Evolutionary conservation across 345 rosid genomes (phyloP), one percentile per base, ranked within the genome.

Genomic region (Dimocarpus longan): DNA sequence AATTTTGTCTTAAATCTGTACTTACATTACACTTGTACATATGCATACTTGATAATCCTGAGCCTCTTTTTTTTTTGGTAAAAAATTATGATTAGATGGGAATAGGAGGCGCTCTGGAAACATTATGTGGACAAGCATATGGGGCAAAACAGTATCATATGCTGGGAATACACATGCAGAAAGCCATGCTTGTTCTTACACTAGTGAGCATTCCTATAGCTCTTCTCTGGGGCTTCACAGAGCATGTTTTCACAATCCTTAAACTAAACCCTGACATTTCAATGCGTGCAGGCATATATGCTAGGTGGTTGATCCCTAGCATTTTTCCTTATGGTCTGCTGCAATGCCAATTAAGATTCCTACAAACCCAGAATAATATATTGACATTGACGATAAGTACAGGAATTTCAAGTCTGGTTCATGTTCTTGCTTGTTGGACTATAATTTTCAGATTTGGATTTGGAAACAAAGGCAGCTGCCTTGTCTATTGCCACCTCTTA

Each of bases 51-150:
- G 28, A 26, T 44, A 44, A 44, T 44, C 50, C 50, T 6, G 3
- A 6, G 50, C 11, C 3, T 44, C 3, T 44, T 6, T 10, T 44
- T 6, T 43, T 63, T 48, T 21, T 4, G 0, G 9, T 3, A 11
- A 54, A 5, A 16, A 60, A n/a, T n/a, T 63, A 4, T 74, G 46
- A 57, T 11, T 12, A 85, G 88, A 75, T 82, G 70, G 88, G 88
- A 59, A 80, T 85, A 84, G 85, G 80, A 72, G 24, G 85, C 60
- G 87, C 87, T 60, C 73, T 82, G 44, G 87, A 82, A 68, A 85
- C 87, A 40, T 67, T 82, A 2, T 82, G 83, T n/a, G 85, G 88
- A 8, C 88, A 82, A 68, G 80, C 88, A 52, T 80, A 78, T 67
- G 85, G 88, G 57, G 83, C 84, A 39, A 63, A 56, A 46, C 84